These are phyloP conservation scores for Barbarea vulgaris DNA, from an alignment of 345 rosid genomes.

Conservation along the genomic window DNA sequence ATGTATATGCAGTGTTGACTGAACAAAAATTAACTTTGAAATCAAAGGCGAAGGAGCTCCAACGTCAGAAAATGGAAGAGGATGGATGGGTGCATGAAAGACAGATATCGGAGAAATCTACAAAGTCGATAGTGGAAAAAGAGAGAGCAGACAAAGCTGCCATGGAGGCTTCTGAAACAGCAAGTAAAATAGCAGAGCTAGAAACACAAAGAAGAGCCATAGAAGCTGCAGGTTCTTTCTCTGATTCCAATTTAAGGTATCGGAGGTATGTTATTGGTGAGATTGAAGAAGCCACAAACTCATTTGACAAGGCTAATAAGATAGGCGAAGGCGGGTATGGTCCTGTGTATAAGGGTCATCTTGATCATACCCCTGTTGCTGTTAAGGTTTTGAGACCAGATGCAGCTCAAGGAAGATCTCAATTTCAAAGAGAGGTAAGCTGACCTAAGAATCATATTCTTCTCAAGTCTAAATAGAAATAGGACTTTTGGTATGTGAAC, in stretches of 20 bases:
- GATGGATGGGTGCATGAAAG: slow-evolving; percentile 62
- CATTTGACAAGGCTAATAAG: slow-evolving; percentile 53
- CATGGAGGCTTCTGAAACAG: slow-evolving; percentile 66
- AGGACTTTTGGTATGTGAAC: slow-evolving; percentile 6
- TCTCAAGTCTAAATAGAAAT: not conserved
- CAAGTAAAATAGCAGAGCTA: slow-evolving; percentile 58
- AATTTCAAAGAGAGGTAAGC: slow-evolving; percentile 85
- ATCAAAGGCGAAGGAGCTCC: slow-evolving; percentile 69
- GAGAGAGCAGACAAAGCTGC: slow-evolving; percentile 73
- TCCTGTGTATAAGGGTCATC: slow-evolving; percentile 76
- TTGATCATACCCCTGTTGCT: slow-evolving; percentile 87
- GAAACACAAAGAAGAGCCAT: slow-evolving; percentile 61
- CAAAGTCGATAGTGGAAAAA: slow-evolving; percentile 52
- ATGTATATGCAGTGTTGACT: slow-evolving; percentile 9
- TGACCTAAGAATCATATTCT: not conserved
- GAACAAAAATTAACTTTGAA: not conserved
- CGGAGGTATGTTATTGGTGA: slow-evolving; percentile 78
- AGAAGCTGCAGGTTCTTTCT: slow-evolving; percentile 41
- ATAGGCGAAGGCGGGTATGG: slow-evolving; percentile 99
- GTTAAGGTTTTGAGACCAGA: slow-evolving; percentile 88
- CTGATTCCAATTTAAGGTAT: slow-evolving; percentile 49
- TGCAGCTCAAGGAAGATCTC: slow-evolving; percentile 94
- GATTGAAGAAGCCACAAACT: slow-evolving; percentile 75
- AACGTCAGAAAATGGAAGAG: slow-evolving; percentile 69
- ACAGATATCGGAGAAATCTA: slow-evolving; percentile 62